Evolutionary conservation across 805 yeast genomes (phyloP).

Genomic region (Phaffomyces thermotolerans): DNA sequence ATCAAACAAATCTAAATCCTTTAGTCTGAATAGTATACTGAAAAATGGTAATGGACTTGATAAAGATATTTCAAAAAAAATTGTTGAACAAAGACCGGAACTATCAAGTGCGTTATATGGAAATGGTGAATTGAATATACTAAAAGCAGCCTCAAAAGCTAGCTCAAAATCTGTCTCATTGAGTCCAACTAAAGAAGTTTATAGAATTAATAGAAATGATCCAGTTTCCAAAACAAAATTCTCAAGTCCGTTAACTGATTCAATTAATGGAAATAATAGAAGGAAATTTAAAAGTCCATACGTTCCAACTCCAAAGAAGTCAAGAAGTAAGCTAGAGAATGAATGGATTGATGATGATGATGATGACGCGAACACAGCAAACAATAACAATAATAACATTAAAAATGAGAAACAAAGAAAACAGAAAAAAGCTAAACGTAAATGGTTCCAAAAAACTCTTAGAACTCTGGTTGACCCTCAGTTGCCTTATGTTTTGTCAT

Average conservation of each 20-base stretch:
- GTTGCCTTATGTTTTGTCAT: conserved; percentile 48
- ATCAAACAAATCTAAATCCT: not conserved
- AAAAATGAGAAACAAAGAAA: conserved; percentile 1
- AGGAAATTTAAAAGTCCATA: conserved; percentile 17
- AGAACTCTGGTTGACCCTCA: conserved; percentile 33
- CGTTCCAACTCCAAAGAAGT: conserved; percentile 10
- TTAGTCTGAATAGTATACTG: conserved; percentile 18
- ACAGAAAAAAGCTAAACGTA: conserved; percentile 5
- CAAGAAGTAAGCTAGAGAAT: conserved; percentile 1
- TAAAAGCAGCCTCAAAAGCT: conserved; percentile 24
- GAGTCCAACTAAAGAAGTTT: conserved; percentile 28
- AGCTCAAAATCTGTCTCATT: conserved; percentile 20
- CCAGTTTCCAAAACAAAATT: conserved; percentile 8
- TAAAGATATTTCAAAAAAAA: conserved; percentile 12
- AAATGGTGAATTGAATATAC: conserved; percentile 26
- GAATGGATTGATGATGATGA: conserved; percentile 21
- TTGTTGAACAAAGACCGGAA: conserved; percentile 18
- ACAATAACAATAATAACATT: not conserved
- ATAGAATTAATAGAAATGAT: not conserved
- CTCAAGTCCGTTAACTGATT: conserved; percentile 21
- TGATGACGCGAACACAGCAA: conserved; percentile 1
- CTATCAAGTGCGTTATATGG: conserved; percentile 17
- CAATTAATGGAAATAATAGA: conserved; percentile 14
- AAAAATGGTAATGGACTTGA: conserved; percentile 16
- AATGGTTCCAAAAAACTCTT: conserved; percentile 9